Evolutionary conservation across 345 rosid genomes (phyloP), one percentile per base, ranked within the genome.

Genomic region (Populus nigra): DNA sequence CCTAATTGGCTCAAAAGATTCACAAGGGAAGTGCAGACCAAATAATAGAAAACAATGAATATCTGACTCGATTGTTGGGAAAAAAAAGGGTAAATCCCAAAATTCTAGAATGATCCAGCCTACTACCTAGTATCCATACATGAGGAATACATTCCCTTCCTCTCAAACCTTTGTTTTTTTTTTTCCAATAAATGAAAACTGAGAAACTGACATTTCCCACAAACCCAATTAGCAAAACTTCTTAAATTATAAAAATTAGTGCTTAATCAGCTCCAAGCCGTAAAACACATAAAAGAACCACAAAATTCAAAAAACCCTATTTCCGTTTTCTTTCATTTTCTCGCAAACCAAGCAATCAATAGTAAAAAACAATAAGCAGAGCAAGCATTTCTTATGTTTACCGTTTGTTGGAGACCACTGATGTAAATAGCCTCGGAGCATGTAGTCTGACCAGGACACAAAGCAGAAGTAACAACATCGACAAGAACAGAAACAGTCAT

Each of bases 401-500:
- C 91, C 76, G 89, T 87, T 82, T 89, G 90, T 71, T 87, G 91
- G 76, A 89, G 78, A 62, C 91, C 91, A 45, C 62, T 84, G 61
- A 89, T 78, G 75, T 87, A 89, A 68, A 89, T 87, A 79, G 88
- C 90, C 74, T 87, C 72, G 11, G 87, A 70, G 41, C 91, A 89
- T 55, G 90, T 83, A 39, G 86, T 68, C 12, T 76, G 76, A 18
- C 86, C 86, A 41, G 91, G 89, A 74, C 91, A 89, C 35, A 89
- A 76, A 36, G 90, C 90, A 69, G 35, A 68, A 59, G 90, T 83
- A 68, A 84, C 82, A 77, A 87, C 85, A 81, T 88, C 91, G 76
- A 88, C 88, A 75, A 87, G 89, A 71, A 88, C 87, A 47, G 91
- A 88, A 72, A 88, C 91, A 13, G 91, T 88, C 91, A 88, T 88